Percentiles rank a stretch among this genome's conserved stretches.
Evolutionary conservation across 2,329 filamentous ascomycete genomes (phyloP).

Genomic region (Pestalotiopsis sp.): DNA sequence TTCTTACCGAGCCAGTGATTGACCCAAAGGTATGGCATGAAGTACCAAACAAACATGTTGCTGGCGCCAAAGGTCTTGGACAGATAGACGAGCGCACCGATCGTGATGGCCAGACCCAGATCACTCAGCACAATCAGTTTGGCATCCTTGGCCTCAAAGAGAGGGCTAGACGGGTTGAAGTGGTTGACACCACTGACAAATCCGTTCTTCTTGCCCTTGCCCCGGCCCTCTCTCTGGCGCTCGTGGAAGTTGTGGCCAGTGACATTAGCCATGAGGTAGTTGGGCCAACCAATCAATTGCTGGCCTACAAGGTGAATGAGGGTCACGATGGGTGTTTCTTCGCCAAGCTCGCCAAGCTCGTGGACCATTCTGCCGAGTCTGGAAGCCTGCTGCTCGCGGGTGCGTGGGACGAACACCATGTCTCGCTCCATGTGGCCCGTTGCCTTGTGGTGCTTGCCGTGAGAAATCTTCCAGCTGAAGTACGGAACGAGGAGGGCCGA

Average conservation of each 20-base stretch:
- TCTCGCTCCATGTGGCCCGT: constrained; percentile 96
- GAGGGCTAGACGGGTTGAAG: constrained; percentile 83
- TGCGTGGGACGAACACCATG: constrained; percentile 98
- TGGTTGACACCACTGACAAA: constrained; percentile 84
- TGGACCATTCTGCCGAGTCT: constrained; percentile 75
- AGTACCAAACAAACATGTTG: constrained; percentile 94
- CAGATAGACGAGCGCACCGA: constrained; percentile 65
- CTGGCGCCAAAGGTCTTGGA: constrained; percentile 78
- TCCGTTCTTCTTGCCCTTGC: constrained; percentile 89
- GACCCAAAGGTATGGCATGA: constrained; percentile 93
- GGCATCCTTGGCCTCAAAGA: constrained; percentile 91
- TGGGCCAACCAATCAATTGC: constrained; percentile 90
- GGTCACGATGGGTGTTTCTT: constrained; percentile 91
- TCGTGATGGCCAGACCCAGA: constrained; percentile 70
- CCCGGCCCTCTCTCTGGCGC: constrained; percentile 88
- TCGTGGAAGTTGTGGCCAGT: constrained; percentile 97
- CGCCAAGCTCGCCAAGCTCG: constrained; percentile 84
- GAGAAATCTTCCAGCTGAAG: constrained; percentile 99
- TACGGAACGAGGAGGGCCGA: constrained; percentile 90
- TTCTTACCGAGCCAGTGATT: constrained; percentile 97
- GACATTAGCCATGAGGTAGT: constrained; percentile 89
- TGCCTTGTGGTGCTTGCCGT: constrained; percentile 99
- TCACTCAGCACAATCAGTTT: constrained; percentile 86
- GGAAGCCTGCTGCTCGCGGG: constrained; percentile 76
- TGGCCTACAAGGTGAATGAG: constrained; percentile 74